phyloP scores from a whole-genome alignment of 441 rosid species.

The Syzygium syzygioides region DNA sequence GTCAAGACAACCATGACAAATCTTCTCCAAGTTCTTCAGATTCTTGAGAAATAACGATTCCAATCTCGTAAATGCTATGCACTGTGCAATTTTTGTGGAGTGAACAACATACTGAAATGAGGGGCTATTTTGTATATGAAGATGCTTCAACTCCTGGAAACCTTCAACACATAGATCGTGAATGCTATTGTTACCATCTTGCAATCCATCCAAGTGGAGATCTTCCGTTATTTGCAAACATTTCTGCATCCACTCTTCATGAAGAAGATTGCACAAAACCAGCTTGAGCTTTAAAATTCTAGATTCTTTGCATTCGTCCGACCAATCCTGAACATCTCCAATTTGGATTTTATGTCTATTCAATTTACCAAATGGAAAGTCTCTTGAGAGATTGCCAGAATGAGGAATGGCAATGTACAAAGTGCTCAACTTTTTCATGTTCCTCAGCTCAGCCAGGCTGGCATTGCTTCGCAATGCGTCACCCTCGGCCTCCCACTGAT shows the following conservation, averaged over 20 bases:
- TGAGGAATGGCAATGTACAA: background rate
- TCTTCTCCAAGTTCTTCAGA: background rate
- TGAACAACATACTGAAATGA: background rate
- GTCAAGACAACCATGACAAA: fast-evolving
- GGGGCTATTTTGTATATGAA: too few species aligned
- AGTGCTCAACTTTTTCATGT: too few species aligned
- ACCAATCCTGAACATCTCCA: fast-evolving
- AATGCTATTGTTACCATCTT: too few species aligned
- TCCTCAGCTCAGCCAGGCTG: background rate
- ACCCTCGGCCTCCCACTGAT: too few species aligned
- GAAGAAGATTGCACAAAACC: too few species aligned
- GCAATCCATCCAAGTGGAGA: too few species aligned
- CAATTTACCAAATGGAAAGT: too few species aligned
- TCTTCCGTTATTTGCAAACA: too few species aligned
- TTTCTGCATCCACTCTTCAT: fast-evolving
- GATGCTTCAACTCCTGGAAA: background rate
- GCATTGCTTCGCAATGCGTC: fast-evolving
- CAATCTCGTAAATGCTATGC: background rate
- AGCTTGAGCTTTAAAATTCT: too few species aligned
- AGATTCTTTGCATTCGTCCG: too few species aligned
- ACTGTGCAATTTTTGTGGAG: fast-evolving
- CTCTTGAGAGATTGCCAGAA: fast-evolving
- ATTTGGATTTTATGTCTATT: too few species aligned
- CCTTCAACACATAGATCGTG: too few species aligned
- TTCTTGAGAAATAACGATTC: background rate